Conservation (phyloP, 805 yeast species). For the Yamadazyma olivae region DNA sequence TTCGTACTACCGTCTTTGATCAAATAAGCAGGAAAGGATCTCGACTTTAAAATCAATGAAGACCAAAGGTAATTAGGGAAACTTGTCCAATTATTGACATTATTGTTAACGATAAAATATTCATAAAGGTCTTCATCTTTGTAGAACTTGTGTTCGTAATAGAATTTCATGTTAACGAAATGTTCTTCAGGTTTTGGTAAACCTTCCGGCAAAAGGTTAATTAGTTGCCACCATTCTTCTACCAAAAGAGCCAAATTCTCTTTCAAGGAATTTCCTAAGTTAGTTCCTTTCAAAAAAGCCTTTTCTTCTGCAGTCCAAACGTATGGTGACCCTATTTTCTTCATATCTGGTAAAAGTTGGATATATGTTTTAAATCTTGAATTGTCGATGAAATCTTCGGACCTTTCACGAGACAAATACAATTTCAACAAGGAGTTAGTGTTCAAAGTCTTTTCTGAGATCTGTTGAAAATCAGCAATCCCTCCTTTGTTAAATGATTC, state of each 20-base stretch:
- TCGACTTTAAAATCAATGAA: constrained; percentile 60
- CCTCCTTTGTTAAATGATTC: constrained; percentile 15
- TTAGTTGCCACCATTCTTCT: constrained; percentile 59
- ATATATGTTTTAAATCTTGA: constrained; percentile 29
- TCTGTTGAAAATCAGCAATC: constrained; percentile 6
- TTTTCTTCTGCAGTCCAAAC: constrained; percentile 60
- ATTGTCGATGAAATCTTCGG: constrained; percentile 7
- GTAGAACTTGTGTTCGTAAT: constrained; percentile 41
- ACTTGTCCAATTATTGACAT: constrained; percentile 52
- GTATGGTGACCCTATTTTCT: constrained; percentile 56
- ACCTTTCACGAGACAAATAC: constrained; percentile 29
- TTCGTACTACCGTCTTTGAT: constrained; percentile 32
- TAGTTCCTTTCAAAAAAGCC: constrained; percentile 60
- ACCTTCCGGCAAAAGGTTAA: constrained; percentile 28
- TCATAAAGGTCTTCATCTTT: constrained; percentile 31
- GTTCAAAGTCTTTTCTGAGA: constrained; percentile 15
- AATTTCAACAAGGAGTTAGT: constrained; percentile 33
- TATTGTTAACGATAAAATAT: constrained; percentile 19
- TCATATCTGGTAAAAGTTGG: constrained; percentile 31
- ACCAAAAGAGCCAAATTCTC: constrained; percentile 44
- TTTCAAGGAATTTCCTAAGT: constrained; percentile 54
- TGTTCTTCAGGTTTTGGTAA: constrained; percentile 30
- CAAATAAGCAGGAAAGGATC: constrained; percentile 79
- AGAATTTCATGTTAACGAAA: constrained; percentile 40
- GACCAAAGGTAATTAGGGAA: constrained; percentile 79